A percentile compares a stretch with the other conserved stretches of the same genome.
These are phyloP conservation scores for Chionographis japonica DNA, from an alignment of 106 monocot species.

Conservation along the genomic window DNA sequence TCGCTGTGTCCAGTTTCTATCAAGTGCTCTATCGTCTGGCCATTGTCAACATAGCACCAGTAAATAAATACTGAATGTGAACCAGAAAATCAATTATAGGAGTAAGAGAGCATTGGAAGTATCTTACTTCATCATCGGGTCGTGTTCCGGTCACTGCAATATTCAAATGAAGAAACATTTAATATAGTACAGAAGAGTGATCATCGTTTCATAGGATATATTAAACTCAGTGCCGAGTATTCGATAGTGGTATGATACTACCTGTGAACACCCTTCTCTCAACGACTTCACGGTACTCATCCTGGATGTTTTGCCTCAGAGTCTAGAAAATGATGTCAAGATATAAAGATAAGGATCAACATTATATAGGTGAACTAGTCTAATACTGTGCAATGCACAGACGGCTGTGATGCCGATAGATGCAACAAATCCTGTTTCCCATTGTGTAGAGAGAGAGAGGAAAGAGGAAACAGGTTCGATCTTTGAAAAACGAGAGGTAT, in stretches of 20 bases:
- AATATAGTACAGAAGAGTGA: neutral
- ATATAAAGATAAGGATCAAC: too few species aligned
- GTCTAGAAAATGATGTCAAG: constrained; percentile 22
- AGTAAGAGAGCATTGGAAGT: neutral
- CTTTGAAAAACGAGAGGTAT: too few species aligned
- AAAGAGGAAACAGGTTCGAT: too few species aligned
- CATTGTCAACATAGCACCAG: neutral
- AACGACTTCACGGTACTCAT: constrained; percentile 54
- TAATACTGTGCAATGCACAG: too few species aligned
- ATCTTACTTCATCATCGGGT: constrained; percentile 52
- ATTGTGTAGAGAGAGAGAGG: too few species aligned
- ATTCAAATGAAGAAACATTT: neutral
- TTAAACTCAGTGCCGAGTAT: neutral
- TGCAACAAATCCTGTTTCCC: too few species aligned
- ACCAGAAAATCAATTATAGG: neutral
- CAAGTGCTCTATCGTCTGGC: constrained; percentile 58
- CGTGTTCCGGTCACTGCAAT: constrained; percentile 52
- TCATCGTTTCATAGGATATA: too few species aligned
- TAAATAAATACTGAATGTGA: neutral
- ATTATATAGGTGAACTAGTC: too few species aligned
- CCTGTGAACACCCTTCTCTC: constrained; percentile 66
- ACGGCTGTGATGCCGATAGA: too few species aligned
- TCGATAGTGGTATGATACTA: constrained; percentile 2
- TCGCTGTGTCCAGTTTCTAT: constrained; percentile 69
- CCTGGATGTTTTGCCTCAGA: constrained; percentile 47